Evolutionary conservation across 1,284 basidiomycete species (phyloP).

Genomic region (Cryptococcus sp.): DNA sequence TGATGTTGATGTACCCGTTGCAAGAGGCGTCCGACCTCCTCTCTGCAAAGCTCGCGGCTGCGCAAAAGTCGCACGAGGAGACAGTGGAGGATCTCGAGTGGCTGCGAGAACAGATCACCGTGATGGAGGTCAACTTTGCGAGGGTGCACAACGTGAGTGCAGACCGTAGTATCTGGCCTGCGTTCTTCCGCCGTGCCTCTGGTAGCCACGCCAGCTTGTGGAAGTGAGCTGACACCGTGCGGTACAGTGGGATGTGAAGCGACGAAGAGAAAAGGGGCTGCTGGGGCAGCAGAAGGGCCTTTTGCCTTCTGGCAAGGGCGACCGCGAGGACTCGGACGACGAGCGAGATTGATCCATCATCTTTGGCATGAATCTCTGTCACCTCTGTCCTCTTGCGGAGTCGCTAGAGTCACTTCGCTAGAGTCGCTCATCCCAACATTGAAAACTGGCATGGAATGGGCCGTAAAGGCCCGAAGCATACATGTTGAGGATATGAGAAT

Average conservation of each 20-base stretch:
- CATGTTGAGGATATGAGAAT: no score
- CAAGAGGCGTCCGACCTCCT: constrained; percentile 75
- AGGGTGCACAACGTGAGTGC: constrained; percentile 74
- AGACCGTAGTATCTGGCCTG: background rate
- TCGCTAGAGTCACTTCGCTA: no score
- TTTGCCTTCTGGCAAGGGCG: constrained; percentile 16
- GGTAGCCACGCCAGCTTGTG: background rate
- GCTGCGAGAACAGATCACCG: constrained; percentile 88
- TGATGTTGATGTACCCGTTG: constrained; percentile 93
- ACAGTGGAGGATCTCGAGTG: constrained; percentile 89
- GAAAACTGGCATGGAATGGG: no score
- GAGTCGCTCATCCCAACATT: no score
- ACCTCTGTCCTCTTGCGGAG: no score
- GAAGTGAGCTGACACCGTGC: background rate
- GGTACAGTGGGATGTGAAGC: constrained; percentile 49
- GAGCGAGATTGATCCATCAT: constrained; percentile 14
- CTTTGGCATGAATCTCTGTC: background rate
- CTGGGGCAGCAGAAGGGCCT: constrained; percentile 14
- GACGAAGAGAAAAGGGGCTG: constrained; percentile 19
- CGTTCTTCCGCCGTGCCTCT: background rate
- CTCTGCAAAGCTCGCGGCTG: constrained; percentile 69
- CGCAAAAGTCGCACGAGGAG: constrained; percentile 65
- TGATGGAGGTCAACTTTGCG: constrained; percentile 98
- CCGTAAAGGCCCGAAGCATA: no score
- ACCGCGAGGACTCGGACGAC: constrained; percentile 21